Evolutionary conservation across 108 stramenopile genomes (phyloP), one percentile per base, ranked within the genome.

Genomic region (Nitzschia sp.): DNA sequence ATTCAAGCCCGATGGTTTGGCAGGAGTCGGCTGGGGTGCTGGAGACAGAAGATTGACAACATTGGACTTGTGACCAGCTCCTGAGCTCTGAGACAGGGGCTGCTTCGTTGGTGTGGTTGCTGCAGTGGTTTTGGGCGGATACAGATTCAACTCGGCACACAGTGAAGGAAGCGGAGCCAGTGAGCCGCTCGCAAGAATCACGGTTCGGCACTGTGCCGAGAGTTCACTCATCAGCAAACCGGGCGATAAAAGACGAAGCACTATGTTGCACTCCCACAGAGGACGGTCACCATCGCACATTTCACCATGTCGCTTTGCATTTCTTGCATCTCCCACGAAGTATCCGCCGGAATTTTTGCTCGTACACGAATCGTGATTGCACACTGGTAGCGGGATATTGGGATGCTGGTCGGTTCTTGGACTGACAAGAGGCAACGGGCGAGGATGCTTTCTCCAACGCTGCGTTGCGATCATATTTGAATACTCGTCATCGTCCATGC

Each of bases 171-270:
- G 61, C 3, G 91, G 91, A 5, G 88, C 77, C 9, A 93, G 77
- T 8, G 78, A 82, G 21, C 91, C 91, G 27, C 81, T 83, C 13
- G 91, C 91, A 11, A 93, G 75, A 13, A 93, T 76, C 27, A 93
- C 62, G 0, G 80, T 76, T 21, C 80, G 72, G 55, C 84, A 81
- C 34, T 80, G 66, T 19, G 75, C 46, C 1, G 78, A 34, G 21
- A 92, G 60, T 31, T 83, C 72, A 52, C 61, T 65, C 68, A 92
- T 69, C 34, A 83, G 47, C 1, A 82, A 62, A 15, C 79, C 87
- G 0, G 90, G 90, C 29, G 82, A 81, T 9, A 92, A 73, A 19
- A 92, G 76, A 16, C 83, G 57, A 2, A 92, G 67, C 19, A 76
- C 61, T 11, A 92, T 60, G 66, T 71, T 68, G n/a, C 72, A 83